A percentile compares a stretch with the other conserved stretches of the same genome.
Conservation (phyloP, 2,329 filamentous ascomycete species). For the Neophaeococcomyces aloes region DNA sequence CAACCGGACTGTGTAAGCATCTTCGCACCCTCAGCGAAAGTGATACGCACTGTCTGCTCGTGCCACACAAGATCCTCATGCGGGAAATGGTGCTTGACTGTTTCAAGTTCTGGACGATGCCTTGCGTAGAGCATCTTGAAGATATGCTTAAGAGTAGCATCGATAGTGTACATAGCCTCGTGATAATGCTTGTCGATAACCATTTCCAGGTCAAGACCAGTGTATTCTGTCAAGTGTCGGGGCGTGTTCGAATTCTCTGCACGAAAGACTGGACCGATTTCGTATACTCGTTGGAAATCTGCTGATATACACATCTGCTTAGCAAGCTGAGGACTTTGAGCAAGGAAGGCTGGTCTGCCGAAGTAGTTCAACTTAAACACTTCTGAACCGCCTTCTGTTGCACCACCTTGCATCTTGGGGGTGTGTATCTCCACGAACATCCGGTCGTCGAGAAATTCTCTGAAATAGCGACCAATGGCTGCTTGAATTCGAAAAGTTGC, state of each 20-base stretch:
- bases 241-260: constrained; percentile 83
- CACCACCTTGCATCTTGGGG: constrained; percentile 71
- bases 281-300: constrained; percentile 69
- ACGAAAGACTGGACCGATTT: constrained; percentile 69
- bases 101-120: constrained; percentile 55
- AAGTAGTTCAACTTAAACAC: constrained; percentile 81
- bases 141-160: constrained; percentile 63
- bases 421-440: constrained; percentile 79
- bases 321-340: constrained; percentile 70
- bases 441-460: constrained; percentile 54
- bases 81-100: constrained; percentile 63
- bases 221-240: constrained; percentile 75
- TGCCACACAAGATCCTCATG: constrained; percentile 68
- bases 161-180: constrained; percentile 61
- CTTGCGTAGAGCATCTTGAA: constrained; percentile 54
- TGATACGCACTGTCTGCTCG: constrained; percentile 62
- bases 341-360: constrained; percentile 64
- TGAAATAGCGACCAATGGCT: constrained; percentile 61
- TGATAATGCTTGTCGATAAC: constrained; percentile 66
- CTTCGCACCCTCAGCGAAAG: constrained; percentile 60
- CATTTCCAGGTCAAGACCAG: constrained; percentile 76
- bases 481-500: constrained; percentile 69
- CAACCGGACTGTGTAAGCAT: constrained; percentile 61
- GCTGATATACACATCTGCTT: constrained; percentile 76
- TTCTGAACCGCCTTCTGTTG: constrained; percentile 70